phyloP scores from a whole-genome alignment of 2,329 filamentous ascomycete species.

The Xylariaceae sp. region DNA sequence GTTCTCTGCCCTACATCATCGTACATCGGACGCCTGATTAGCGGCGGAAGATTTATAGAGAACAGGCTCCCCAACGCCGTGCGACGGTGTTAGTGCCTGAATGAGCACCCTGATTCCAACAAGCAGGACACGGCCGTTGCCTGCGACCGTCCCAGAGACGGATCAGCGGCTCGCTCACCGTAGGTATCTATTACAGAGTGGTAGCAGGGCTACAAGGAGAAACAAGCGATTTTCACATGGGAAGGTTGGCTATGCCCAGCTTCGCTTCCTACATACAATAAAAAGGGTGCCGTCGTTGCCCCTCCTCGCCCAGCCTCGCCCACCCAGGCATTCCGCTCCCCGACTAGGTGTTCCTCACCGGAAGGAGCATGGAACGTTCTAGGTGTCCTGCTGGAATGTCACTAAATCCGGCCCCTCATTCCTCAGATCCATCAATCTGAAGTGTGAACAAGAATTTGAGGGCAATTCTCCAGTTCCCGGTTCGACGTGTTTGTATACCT shows the following conservation, averaged over 20 bases:
- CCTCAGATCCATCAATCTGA: too few species aligned
- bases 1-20: background rate
- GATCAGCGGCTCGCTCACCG: background rate
- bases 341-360: background rate
- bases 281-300: background rate
- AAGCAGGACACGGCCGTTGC: too few species aligned
- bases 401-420: too few species aligned
- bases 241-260: background rate
- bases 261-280: background rate
- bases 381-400: too few species aligned
- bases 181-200: too few species aligned
- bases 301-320: background rate
- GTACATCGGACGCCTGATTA: background rate
- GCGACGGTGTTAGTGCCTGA: background rate
- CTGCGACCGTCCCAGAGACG: background rate
- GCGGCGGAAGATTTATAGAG: conserved; percentile 1
- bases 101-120: background rate
- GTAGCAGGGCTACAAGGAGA: too few species aligned
- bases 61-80: background rate
- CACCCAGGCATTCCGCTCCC: background rate
- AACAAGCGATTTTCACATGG: too few species aligned
- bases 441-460: too few species aligned
- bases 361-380: background rate
- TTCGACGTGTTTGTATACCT: too few species aligned
- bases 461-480: too few species aligned